These are phyloP conservation scores for Citrus reticulata DNA, from an alignment of 345 rosid species.

Conservation along the genomic window DNA sequence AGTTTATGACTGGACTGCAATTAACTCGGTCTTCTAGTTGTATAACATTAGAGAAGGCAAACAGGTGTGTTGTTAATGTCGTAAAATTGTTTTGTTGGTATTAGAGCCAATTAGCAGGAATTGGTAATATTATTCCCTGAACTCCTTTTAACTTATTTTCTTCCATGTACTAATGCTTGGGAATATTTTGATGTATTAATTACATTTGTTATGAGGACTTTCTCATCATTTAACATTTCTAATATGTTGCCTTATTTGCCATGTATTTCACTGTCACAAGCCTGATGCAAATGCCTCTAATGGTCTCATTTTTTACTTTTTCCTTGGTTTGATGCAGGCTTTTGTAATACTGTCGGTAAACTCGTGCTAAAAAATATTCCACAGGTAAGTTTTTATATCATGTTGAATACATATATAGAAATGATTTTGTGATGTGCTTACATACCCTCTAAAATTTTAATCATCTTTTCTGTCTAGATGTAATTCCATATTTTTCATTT, in stretches of 20 bases:
- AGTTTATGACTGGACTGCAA: not conserved
- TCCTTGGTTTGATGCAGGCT: slow-evolving; percentile 30
- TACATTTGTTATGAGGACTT: not conserved
- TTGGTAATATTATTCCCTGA: not conserved
- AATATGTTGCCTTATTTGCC: not conserved
- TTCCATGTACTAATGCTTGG: not conserved
- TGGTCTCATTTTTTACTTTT: not conserved
- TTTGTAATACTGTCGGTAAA: slow-evolving; percentile 29
- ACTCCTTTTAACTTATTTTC: not conserved
- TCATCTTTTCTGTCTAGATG: not conserved
- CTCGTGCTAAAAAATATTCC: slow-evolving; percentile 38
- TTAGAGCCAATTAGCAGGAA: not conserved
- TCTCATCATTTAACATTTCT: not conserved
- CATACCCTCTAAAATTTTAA: not conserved
- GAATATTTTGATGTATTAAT: not conserved
- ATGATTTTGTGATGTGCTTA: not conserved
- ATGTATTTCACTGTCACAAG: not conserved
- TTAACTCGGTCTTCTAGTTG: not conserved
- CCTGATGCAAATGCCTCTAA: not conserved
- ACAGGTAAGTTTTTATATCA: slow-evolving; percentile 34
- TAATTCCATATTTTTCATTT: not conserved
- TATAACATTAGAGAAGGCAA: not conserved
- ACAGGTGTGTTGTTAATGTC: not conserved
- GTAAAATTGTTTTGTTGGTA: not conserved
- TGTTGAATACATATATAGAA: not conserved